phyloP scores from a whole-genome alignment of 2,329 filamentous ascomycete species.

The Elsinoe arachidis region DNA sequence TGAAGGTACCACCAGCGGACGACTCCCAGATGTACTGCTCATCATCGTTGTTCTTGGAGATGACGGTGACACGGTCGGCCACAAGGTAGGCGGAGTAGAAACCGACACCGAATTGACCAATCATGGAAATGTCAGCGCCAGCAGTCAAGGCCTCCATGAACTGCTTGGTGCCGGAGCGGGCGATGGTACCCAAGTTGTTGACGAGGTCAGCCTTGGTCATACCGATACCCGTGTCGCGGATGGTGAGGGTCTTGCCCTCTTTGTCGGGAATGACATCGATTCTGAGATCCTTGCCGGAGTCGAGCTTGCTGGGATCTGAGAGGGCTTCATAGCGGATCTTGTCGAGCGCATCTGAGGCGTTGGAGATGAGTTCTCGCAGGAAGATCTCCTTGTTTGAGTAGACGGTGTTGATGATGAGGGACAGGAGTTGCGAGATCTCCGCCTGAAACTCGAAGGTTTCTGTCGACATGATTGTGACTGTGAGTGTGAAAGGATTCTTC shows the following conservation, averaged over 20 bases:
- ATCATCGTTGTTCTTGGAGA: conserved; percentile 99
- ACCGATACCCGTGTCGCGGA: conserved; percentile 97
- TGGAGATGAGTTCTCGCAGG: conserved; percentile 96
- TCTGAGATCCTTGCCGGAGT: conserved; percentile 93
- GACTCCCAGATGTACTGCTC: conserved; percentile 99
- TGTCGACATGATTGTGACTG: conserved; percentile 56
- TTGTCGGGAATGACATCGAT: conserved; percentile 99
- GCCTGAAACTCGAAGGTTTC: conserved; percentile 99
- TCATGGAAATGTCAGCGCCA: conserved; percentile 99
- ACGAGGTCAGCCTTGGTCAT: conserved; percentile 99
- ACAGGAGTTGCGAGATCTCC: conserved; percentile 99
- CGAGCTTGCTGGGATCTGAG: conserved; percentile 94
- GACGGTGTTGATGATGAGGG: conserved; percentile 99
- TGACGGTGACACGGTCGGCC: conserved; percentile 86
- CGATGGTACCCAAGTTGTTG: conserved; percentile 99
- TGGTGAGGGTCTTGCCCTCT: conserved; percentile 93
- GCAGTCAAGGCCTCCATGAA: conserved; percentile 99
- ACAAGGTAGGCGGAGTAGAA: conserved; percentile 99
- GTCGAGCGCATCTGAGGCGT: conserved; percentile 97
- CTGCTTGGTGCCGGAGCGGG: conserved; percentile 98
- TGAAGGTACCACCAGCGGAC: conserved; percentile 93
- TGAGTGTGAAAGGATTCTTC: conserved; percentile 5
- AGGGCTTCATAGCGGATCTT: conserved; percentile 99
- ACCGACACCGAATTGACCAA: conserved; percentile 99
- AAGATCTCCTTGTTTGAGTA: conserved; percentile 99